Evolutionary conservation across 1,284 basidiomycete species (phyloP).

Genomic region (Ceratorhiza oryzae-sativae): DNA sequence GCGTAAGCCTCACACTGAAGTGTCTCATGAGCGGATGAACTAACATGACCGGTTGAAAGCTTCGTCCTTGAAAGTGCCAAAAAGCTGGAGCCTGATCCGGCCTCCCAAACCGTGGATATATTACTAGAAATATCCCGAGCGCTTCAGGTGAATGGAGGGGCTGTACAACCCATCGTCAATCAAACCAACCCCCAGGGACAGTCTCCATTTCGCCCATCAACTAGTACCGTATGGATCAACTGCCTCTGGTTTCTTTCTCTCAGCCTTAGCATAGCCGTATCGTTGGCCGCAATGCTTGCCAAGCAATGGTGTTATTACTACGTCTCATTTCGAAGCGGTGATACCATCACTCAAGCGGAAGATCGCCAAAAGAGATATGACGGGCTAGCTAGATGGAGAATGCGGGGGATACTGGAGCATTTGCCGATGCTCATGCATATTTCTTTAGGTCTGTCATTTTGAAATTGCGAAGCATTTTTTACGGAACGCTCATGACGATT

Average conservation of each 20-base stretch:
- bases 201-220: not conserved
- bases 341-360: slow-evolving; percentile 12
- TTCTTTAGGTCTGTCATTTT: not conserved
- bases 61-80: slow-evolving; percentile 26
- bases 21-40: not conserved
- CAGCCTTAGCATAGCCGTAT: slow-evolving; percentile 2
- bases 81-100: not conserved
- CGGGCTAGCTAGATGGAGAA: slow-evolving; percentile 7
- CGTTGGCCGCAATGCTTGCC: slow-evolving; percentile 11
- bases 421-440: slow-evolving; percentile 24
- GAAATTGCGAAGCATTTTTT: not conserved
- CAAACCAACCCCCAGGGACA: no score
- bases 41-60: not conserved
- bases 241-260: slow-evolving; percentile 17
- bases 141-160: not conserved
- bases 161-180: not conserved
- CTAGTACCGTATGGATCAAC: slow-evolving; percentile 3
- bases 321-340: not conserved
- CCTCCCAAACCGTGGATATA: not conserved
- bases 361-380: slow-evolving; percentile 2
- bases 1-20: not conserved
- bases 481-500: no score
- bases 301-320: slow-evolving; percentile 32
- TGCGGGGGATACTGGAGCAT: slow-evolving; percentile 4
- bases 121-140: not conserved